These are phyloP conservation scores for Diaporthe capsici DNA, from an alignment of 2,329 filamentous ascomycete species.

Conservation along the genomic window DNA sequence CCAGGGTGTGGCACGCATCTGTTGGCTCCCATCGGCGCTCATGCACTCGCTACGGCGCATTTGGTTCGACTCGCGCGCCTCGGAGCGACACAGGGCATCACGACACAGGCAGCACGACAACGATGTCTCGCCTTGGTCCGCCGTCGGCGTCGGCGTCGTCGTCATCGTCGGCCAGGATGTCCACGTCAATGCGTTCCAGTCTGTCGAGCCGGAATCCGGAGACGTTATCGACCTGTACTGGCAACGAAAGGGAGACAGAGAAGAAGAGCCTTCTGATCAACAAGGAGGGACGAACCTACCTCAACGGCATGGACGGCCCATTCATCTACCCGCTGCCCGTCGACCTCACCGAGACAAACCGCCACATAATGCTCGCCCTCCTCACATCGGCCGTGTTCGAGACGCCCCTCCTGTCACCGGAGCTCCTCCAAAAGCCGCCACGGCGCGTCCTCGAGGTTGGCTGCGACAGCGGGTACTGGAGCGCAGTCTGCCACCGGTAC, in stretches of 20 bases:
- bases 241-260: neutral
- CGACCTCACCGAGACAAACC: conserved; percentile 74
- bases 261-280: neutral
- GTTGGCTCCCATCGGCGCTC: neutral
- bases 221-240: neutral
- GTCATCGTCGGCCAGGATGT: neutral
- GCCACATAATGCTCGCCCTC: conserved; percentile 72
- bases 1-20: neutral
- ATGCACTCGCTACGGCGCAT: neutral
- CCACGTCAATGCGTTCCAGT: neutral
- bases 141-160: neutral
- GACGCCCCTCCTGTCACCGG: conserved; percentile 50
- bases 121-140: neutral
- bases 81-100: neutral
- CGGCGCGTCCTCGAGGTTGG: conserved; percentile 72
- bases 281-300: conserved; percentile 8
- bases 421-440: conserved; percentile 58
- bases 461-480: conserved; percentile 75
- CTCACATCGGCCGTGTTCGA: conserved; percentile 70
- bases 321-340: conserved; percentile 73
- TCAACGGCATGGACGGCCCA: conserved; percentile 38
- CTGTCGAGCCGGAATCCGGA: neutral
- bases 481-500: conserved; percentile 54
- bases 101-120: neutral
- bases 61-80: neutral